Conservation (phyloP, 129 eudicot genomes). For the Escallonia rubra region DNA sequence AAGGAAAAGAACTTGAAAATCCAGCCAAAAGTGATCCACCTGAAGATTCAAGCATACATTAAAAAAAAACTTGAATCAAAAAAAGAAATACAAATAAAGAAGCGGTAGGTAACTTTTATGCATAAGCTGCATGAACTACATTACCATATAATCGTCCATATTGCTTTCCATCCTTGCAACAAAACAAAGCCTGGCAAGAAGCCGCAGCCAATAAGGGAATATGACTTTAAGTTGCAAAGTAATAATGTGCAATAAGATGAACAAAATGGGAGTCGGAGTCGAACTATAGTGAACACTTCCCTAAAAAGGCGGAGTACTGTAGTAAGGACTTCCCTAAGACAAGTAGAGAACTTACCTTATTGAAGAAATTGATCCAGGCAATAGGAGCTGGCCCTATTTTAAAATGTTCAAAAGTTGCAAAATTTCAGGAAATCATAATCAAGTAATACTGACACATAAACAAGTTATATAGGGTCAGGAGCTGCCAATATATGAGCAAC, state of each 20-base stretch:
- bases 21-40: background rate
- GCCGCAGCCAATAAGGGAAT: background rate
- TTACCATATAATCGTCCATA: slow-evolving; percentile 72
- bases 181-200: slow-evolving; percentile 46
- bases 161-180: slow-evolving; percentile 43
- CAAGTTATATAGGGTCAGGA: too few relatives aligned
- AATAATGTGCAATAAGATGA: background rate
- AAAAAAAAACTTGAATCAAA: background rate
- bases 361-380: slow-evolving; percentile 50
- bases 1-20: too few relatives aligned
- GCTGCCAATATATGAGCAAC: too few relatives aligned
- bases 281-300: too few relatives aligned
- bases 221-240: slow-evolving; percentile 3
- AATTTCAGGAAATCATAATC: slow-evolving; percentile 7
- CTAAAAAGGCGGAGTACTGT: too few relatives aligned
- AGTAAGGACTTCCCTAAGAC: background rate
- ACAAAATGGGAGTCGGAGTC: background rate
- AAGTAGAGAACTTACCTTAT: slow-evolving; percentile 36
- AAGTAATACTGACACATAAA: background rate
- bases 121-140: background rate
- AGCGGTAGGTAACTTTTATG: background rate
- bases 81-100: too few relatives aligned
- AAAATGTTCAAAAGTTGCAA: slow-evolving; percentile 9
- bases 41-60: background rate
- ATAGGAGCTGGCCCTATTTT: slow-evolving; percentile 51